Conservation (phyloP, 2,329 filamentous ascomycete genomes). For the Escovopsis sp. region DNA sequence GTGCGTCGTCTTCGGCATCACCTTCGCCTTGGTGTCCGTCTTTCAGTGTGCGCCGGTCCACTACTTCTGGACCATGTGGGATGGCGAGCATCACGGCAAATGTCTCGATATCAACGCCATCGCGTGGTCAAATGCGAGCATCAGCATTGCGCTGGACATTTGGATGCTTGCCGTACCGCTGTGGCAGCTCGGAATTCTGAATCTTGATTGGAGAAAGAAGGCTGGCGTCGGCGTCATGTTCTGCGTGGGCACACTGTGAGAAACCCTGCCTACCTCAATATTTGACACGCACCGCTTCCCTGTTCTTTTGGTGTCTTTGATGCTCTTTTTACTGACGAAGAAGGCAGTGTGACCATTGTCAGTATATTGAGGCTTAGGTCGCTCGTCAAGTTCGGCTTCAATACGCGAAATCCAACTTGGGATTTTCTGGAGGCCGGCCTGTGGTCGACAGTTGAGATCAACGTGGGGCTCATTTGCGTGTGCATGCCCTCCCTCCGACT, state of each 20-base stretch:
- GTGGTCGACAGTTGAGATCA: constrained; percentile 25
- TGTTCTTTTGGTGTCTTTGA: not conserved
- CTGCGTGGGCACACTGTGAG: constrained; percentile 31
- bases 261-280: constrained; percentile 1
- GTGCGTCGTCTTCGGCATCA: constrained; percentile 23
- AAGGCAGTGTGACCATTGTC: constrained; percentile 21
- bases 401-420: constrained; percentile 21
- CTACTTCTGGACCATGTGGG: constrained; percentile 40
- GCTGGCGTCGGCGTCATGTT: constrained; percentile 36
- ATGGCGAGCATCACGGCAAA: constrained; percentile 27
- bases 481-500: constrained; percentile 23
- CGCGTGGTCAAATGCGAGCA: constrained; percentile 35
- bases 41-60: constrained; percentile 37
- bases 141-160: constrained; percentile 37
- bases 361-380: constrained; percentile 22
- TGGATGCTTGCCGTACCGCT: constrained; percentile 38
- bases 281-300: not conserved
- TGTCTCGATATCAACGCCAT: constrained; percentile 36
- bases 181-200: constrained; percentile 26
- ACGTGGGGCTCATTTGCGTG: constrained; percentile 24
- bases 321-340: constrained; percentile 2
- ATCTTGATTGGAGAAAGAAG: constrained; percentile 33
- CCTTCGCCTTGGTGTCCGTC: constrained; percentile 27
- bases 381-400: constrained; percentile 16
- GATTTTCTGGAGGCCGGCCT: constrained; percentile 16